Base-by-base conservation (phyloP, 371 early-diverging fungal species). In the Mortierella sp. region DNA sequence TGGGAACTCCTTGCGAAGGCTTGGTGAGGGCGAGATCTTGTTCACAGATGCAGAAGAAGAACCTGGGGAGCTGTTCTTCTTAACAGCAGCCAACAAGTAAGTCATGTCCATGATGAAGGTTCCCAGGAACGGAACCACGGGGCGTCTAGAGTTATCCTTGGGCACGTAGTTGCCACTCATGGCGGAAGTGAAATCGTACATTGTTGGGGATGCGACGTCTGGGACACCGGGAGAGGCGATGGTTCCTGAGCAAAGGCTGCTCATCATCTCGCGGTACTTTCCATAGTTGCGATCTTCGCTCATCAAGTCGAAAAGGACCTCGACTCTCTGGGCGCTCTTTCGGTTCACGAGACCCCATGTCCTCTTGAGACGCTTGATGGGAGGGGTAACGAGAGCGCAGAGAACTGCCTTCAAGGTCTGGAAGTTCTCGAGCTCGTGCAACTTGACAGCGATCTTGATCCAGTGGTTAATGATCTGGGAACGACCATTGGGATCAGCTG, bases 51-150 rank as follows among this genome's bases (percentile, higher is more conserved):
- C 37, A 10, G 52, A 60, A 0, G 59, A n/a, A 3, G 41, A 27
- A 24, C 41, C 22, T 39, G 37, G 17, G 10, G 4, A 34, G 43
- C 27, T 61, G 50, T 39, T 69, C 52, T 60, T 82, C 63, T 92
- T 90, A 57, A 82, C 84, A 2, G 89, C 88, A 0, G 91, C 92
- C 12, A 87, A 43, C 6, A 93, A 71, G 59, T 94, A 94, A 7
- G 93, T 92, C 37, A 88, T 84, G 63, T 94, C 94, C 74, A 92
- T 91, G 21, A 92, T 89, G 71, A 91, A 88, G 1, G 91, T 87
- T 24, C 94, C 93, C 14, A 94, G 71, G 71, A 90, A 94, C 0
- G 94, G 94, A 7, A 94, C 83, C 21, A 86, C 85, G 7, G 94
- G 92, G 17, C 85, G 59, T 24, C 80, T 39, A 8, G 60, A 59